phyloP scores from a whole-genome alignment of 768 basidiomycete genomes.

The Lentinula boryana region DNA sequence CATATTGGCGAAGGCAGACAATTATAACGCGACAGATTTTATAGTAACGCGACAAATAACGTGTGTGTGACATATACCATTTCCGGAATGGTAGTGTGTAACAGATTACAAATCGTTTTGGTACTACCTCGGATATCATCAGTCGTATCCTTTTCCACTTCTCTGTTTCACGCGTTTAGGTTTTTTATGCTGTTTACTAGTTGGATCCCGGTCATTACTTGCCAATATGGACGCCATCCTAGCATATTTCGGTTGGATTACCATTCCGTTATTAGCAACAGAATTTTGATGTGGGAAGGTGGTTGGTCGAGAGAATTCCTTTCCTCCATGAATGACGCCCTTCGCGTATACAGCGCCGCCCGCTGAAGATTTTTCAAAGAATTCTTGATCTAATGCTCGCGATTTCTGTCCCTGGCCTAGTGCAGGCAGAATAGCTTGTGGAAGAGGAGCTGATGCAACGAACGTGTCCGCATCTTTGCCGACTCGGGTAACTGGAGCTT shows the following conservation, averaged over 20 bases:
- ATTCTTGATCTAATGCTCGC: slow-evolving; percentile 68
- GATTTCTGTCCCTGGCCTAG: slow-evolving; percentile 48
- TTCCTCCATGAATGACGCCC: slow-evolving; percentile 47
- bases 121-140: neutral
- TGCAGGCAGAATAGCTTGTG: slow-evolving; percentile 18
- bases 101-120: too few species aligned
- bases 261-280: slow-evolving; percentile 75
- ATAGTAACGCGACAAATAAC: neutral
- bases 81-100: too few species aligned
- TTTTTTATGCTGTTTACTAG: slow-evolving; percentile 80
- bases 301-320: slow-evolving; percentile 56
- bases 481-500: slow-evolving; percentile 83
- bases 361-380: slow-evolving; percentile 60
- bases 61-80: too few species aligned
- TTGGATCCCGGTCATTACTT: slow-evolving; percentile 26
- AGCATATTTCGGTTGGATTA: slow-evolving; percentile 37
- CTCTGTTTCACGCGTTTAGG: slow-evolving; percentile 79
- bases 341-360: slow-evolving; percentile 61
- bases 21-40: neutral
- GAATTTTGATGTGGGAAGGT: slow-evolving; percentile 82
- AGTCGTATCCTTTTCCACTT: slow-evolving; percentile 91
- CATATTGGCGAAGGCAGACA: neutral
- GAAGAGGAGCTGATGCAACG: slow-evolving; percentile 34
- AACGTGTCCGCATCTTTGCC: slow-evolving; percentile 81
- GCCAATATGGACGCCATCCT: slow-evolving; percentile 37